Percentiles rank a stretch among this genome's conserved stretches.
These are phyloP conservation scores for Diaporthe ilicicola DNA, from an alignment of 2,329 filamentous ascomycete genomes.

Conservation along the genomic window DNA sequence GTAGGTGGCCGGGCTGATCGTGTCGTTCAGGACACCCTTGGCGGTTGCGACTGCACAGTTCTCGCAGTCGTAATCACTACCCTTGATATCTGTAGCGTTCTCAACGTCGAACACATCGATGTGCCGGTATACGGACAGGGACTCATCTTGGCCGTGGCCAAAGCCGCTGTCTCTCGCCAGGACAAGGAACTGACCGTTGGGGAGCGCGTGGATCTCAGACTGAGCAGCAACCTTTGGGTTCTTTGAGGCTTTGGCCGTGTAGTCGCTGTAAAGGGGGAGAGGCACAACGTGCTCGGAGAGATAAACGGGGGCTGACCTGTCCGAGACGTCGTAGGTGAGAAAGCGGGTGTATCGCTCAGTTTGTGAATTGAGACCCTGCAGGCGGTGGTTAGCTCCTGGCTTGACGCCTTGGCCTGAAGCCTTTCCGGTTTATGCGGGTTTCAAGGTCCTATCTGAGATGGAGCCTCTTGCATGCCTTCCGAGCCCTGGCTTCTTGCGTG, in stretches of 20 bases:
- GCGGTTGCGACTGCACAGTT: conserved; percentile 42
- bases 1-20: conserved; percentile 66
- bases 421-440: no score
- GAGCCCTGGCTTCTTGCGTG: background rate
- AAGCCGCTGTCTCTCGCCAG: conserved; percentile 69
- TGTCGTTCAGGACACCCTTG: conserved; percentile 61
- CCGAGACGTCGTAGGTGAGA: conserved; percentile 61
- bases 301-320: conserved; percentile 52
- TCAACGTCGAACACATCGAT: conserved; percentile 74
- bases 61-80: conserved; percentile 47
- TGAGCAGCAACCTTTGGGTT: conserved; percentile 65
- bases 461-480: background rate
- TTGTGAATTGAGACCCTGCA: conserved; percentile 22
- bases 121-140: conserved; percentile 70
- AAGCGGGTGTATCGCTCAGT: conserved; percentile 61
- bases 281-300: conserved; percentile 72
- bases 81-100: conserved; percentile 67
- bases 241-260: conserved; percentile 50
- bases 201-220: conserved; percentile 73
- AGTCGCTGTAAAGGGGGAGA: conserved; percentile 66
- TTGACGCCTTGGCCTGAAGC: background rate
- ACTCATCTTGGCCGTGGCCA: conserved; percentile 63
- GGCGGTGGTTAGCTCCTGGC: background rate
- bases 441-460: no score
- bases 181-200: conserved; percentile 70